Evolutionary conservation across 1,284 basidiomycete genomes (phyloP).

Genomic region (Trametes pubescens): DNA sequence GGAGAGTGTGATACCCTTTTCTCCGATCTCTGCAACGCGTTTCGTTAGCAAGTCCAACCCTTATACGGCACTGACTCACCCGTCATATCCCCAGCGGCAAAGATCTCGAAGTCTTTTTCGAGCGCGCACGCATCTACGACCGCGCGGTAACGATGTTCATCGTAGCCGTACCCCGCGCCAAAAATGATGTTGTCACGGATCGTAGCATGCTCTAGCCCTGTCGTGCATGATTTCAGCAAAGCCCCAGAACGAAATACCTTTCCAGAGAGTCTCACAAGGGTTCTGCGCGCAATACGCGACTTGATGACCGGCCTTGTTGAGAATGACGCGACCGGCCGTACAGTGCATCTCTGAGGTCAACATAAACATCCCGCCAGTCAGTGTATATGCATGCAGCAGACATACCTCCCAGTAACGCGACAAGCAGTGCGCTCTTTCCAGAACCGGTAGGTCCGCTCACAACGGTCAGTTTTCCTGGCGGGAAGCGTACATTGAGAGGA

Average conservation of each 20-base stretch:
- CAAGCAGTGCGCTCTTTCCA: conserved; percentile 78
- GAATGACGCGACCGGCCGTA: conserved; percentile 61
- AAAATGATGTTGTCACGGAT: conserved; percentile 87
- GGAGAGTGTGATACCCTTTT: conserved; percentile 81
- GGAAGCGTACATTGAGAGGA: conserved; percentile 67
- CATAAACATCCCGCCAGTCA: neutral
- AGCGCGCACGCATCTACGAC: conserved; percentile 87
- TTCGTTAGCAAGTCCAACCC: neutral
- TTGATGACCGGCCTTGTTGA: conserved; percentile 70
- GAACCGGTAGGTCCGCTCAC: conserved; percentile 81
- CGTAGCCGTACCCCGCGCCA: conserved; percentile 69
- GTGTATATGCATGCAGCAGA: neutral
- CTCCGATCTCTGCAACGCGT: conserved; percentile 64
- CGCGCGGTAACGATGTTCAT: conserved; percentile 74
- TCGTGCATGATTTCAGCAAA: neutral
- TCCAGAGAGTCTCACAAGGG: conserved; percentile 56
- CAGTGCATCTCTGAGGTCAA: conserved; percentile 70
- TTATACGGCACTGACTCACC: conserved; percentile 47
- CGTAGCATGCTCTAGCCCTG: conserved; percentile 78
- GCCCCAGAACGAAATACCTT: too few relatives aligned
- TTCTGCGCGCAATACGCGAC: conserved; percentile 75
- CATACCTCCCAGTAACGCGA: conserved; percentile 71
- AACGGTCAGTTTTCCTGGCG: conserved; percentile 65
- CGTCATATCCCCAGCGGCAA: conserved; percentile 86
- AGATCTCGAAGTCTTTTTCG: conserved; percentile 73